Evolutionary conservation across 306 rosid species (phyloP), one percentile per base, ranked within the genome.

Genomic region (Luffa aegyptiaca): DNA sequence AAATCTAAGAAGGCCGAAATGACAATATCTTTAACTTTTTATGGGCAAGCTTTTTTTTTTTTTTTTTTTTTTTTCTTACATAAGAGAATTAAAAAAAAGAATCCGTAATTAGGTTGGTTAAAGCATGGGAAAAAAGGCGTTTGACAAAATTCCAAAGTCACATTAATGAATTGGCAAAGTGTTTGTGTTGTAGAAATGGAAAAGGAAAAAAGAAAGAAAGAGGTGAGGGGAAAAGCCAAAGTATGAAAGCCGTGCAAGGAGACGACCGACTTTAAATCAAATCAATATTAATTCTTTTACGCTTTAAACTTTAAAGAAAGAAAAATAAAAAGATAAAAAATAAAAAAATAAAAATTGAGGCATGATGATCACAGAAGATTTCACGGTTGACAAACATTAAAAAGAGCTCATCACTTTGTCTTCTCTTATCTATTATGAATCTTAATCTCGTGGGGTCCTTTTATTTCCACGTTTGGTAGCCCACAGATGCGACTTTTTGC

Each of bases 261-360:
- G 42, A 31, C 20, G 76, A 59, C 56, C 58, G 70, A 61, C 88
- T 83, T 86, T 83, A 87, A 82, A 84, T 90, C 84, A 83, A 84
- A 86, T 88, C 87, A 72, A 71, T 44, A 69, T 42, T 69, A 42
- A 69, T 44, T 69, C 75, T 42, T 69, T 69, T n/a, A 18, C 17
- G 36, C 53, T 69, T 61, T 35, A 31, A 52, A 52, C 13, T 13
- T 2, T 3, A 12, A 51, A 51, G 1, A 18, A 55, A 55, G n/a
- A 56, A 9, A 45, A 7, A 8, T 53, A 1, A 63, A 63, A 2
- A 53, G n/a, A n/a, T n/a, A n/a, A 17, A 53, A 17, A 53, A 16
- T 16, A 16, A 53, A 53, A 53, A 17, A 17, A 17, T 5, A 49
- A 12, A 49, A 0, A 12, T 3, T 4, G 58, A 52, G 2, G 14